A percentile compares a stretch with the other conserved stretches of the same genome.
These are phyloP conservation scores for Trichoderma aggressivum DNA, from an alignment of 2,329 filamentous ascomycete species.

Conservation along the genomic window DNA sequence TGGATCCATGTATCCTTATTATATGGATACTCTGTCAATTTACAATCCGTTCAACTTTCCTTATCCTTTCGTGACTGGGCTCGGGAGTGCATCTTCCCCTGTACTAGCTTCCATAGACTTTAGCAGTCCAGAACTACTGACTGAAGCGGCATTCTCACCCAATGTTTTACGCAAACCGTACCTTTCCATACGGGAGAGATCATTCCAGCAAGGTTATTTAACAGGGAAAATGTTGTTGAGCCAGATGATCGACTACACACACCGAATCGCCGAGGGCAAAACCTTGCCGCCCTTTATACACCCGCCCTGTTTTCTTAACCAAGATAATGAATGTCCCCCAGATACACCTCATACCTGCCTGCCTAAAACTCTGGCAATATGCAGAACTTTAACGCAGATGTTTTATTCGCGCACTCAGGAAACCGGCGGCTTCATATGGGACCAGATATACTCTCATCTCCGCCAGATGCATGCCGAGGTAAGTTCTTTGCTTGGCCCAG, in stretches of 20 bases:
- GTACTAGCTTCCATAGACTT: neutral
- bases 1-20: neutral
- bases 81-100: neutral
- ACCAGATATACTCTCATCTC: neutral
- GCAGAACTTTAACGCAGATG: neutral
- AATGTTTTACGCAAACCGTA: neutral
- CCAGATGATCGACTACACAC: slow-evolving; percentile 6
- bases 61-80: neutral
- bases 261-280: neutral
- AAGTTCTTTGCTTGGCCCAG: neutral
- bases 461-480: neutral
- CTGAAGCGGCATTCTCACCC: neutral
- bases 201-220: neutral
- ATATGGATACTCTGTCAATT: neutral
- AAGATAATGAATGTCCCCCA: neutral
- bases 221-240: slow-evolving; percentile 6
- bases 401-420: slow-evolving; percentile 1
- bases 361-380: neutral
- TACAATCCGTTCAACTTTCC: neutral
- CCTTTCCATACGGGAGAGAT: neutral
- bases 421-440: neutral
- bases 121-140: neutral
- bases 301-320: neutral
- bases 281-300: slow-evolving; percentile 4
- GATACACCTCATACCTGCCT: neutral